These are phyloP conservation scores for Mortierella claussenii DNA, from an alignment of 192 early-diverging fungal genomes.

Conservation along the genomic window DNA sequence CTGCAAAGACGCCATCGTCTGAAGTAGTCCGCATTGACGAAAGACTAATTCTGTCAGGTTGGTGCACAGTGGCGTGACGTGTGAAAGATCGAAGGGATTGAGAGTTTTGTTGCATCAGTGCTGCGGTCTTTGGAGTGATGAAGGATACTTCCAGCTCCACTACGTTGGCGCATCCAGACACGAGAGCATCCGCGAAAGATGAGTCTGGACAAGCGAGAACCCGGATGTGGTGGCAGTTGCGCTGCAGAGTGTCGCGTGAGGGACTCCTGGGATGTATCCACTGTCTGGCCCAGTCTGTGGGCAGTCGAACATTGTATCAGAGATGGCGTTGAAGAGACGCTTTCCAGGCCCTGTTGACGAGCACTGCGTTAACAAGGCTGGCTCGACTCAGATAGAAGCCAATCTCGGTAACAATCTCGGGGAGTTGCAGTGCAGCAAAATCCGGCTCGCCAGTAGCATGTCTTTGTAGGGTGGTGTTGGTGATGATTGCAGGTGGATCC, in stretches of 20 bases:
- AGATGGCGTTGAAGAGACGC: neutral
- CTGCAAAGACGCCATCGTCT: neutral
- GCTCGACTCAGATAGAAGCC: slow-evolving; percentile 1
- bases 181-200: neutral
- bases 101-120: slow-evolving; percentile 17
- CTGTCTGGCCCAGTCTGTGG: slow-evolving; percentile 6
- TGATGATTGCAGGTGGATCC: no score
- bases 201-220: slow-evolving; percentile 8
- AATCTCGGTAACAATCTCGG: neutral
- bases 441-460: no score
- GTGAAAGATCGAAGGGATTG: neutral
- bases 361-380: slow-evolving; percentile 3
- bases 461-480: no score
- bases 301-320: slow-evolving; percentile 1
- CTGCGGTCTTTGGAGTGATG: neutral
- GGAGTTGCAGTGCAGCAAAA: neutral
- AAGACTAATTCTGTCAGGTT: slow-evolving; percentile 5
- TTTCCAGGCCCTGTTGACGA: slow-evolving; percentile 16
- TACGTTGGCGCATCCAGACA: slow-evolving; percentile 4
- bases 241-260: neutral
- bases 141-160: slow-evolving; percentile 1
- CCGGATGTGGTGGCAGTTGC: slow-evolving; percentile 9
- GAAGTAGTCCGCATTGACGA: neutral
- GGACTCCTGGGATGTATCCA: neutral
- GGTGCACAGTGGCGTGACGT: slow-evolving; percentile 7